Evolutionary conservation across 169 alveolate species (phyloP), one percentile per base, ranked within the genome.

Genomic region (Plasmodium yoelii): DNA sequence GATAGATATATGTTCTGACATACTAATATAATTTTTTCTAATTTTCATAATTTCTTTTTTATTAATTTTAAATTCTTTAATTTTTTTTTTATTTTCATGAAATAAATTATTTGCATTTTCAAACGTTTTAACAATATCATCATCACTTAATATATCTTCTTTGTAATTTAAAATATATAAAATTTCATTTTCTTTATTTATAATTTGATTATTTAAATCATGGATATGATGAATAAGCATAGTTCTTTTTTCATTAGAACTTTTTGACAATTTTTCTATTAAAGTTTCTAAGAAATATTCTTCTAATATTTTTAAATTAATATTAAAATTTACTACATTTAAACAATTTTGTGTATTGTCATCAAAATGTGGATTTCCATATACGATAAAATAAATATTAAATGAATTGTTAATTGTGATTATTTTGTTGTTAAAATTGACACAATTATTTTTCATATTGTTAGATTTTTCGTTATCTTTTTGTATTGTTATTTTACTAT

Each of bases 21-120:
- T 67, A 60, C 82, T 82, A 24, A 82, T 82, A 47, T 82, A 82
- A 18, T 82, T 82, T 19, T 82, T 57, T 19, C 90, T 82, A 5
- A 82, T 82, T 67, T 82, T 82, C 15, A 47, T 65, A 39, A 82
- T 82, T 55, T 82, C 90, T 15, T 67, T 67, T 61, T 82, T 82
- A 61, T 82, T 82, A n/a, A 82, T 82, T 67, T 82, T 82, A 44
- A 65, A 82, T n/a, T 82, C 90, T 82, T 82, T 82, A 68, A 82
- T 82, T 82, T 82, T 82, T 82, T 82, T 82, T 53, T 82, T 61
- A 82, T 82, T 82, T 82, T 82, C 71, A 7, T 39, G 60, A 47
- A 55, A 82, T 15, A 82, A 44, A 13, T 82, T 67, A n/a, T 82
- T 82, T 1, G 90, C 84, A 53, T 56, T 67, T 47, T 82, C 84